Percentiles rank a stretch among this genome's conserved stretches.
Conservation (phyloP, 225 moss, liverwort and hornwort species). For the Polytrichum commune region DNA sequence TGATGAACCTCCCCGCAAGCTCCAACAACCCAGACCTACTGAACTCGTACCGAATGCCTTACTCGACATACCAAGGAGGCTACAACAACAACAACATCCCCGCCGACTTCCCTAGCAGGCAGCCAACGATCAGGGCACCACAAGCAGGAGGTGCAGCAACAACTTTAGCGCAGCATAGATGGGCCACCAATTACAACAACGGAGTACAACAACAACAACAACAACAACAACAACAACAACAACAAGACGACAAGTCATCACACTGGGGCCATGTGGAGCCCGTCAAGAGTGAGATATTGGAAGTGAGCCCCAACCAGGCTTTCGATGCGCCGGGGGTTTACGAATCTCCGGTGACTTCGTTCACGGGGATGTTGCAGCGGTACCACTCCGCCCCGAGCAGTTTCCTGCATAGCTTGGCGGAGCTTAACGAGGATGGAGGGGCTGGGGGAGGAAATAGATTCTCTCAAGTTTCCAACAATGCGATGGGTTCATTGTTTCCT, state of each 20-base stretch:
- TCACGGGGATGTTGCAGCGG: constrained; percentile 27
- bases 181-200: constrained; percentile 20
- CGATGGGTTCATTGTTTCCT: constrained; percentile 20
- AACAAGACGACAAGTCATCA: constrained; percentile 25
- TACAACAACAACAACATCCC: background rate
- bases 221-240: no score
- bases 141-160: constrained; percentile 1
- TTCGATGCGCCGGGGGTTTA: constrained; percentile 16
- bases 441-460: constrained; percentile 5
- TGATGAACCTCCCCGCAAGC: constrained; percentile 14
- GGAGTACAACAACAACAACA: no score
- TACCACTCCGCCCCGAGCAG: constrained; percentile 51
- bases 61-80: constrained; percentile 19
- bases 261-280: constrained; percentile 15
- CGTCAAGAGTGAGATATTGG: constrained; percentile 34
- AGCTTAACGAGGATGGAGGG: constrained; percentile 7
- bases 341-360: constrained; percentile 9
- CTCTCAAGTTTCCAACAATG: constrained; percentile 4
- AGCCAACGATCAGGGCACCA: background rate
- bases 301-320: constrained; percentile 9
- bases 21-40: constrained; percentile 12
- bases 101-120: background rate
- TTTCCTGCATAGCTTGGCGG: constrained; percentile 32
- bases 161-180: constrained; percentile 13
- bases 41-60: constrained; percentile 17